Evolutionary conservation across 306 rosid species (phyloP).

Genomic region (Quercus aquifolioides): DNA sequence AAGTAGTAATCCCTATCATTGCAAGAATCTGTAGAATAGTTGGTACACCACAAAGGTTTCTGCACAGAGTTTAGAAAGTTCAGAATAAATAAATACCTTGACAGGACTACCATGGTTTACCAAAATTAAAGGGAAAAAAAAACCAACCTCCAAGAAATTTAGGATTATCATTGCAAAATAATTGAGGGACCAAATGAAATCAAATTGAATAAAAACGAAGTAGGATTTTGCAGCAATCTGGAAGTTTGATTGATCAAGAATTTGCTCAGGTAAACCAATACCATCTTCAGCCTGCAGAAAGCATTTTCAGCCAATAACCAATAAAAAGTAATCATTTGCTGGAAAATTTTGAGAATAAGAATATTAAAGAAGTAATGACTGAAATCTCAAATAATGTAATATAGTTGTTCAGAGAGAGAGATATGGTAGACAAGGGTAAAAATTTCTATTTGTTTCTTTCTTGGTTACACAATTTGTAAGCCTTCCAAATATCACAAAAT

Average conservation of each 20-base stretch:
- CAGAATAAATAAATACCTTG: conserved; percentile 4
- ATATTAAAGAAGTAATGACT: not conserved
- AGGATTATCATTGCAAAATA: conserved; percentile 69
- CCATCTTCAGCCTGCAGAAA: conserved; percentile 94
- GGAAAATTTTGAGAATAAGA: not conserved
- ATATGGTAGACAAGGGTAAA: not conserved
- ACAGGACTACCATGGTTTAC: conserved; percentile 2
- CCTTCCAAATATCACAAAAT: not conserved
- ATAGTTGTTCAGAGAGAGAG: not conserved
- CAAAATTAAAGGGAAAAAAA: conserved; percentile 11
- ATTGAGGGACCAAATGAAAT: conserved; percentile 64
- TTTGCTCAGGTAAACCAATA: conserved; percentile 82
- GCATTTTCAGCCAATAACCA: conserved; percentile 25
- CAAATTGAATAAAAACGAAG: conserved; percentile 45
- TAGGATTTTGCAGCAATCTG: conserved; percentile 64
- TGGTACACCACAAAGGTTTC: conserved; percentile 94
- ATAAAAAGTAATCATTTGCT: conserved; percentile 10
- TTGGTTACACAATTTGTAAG: not conserved
- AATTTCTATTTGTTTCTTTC: not conserved
- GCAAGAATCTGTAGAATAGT: conserved; percentile 45
- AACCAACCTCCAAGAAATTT: conserved; percentile 88
- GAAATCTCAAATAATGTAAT: not conserved
- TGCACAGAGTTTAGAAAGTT: conserved; percentile 34
- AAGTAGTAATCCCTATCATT: conserved; percentile 75
- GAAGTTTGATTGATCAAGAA: conserved; percentile 68